Conservation (phyloP, 371 early-diverging fungal species). For the Sanchytrium tribonematis region DNA sequence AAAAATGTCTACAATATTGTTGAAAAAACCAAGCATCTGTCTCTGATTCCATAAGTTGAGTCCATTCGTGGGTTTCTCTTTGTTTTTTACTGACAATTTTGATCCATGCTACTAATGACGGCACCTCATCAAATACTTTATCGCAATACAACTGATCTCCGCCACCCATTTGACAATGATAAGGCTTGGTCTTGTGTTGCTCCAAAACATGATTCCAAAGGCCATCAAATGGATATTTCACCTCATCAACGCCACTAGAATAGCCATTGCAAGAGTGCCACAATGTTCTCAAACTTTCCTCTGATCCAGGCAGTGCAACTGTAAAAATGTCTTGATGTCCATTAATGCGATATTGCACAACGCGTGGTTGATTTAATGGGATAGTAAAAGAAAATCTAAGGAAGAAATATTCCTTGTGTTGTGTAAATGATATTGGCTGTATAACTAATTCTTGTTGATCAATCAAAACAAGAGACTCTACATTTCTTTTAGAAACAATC, state of each 20-base stretch:
- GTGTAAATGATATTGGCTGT: neutral
- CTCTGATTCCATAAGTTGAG: constrained; percentile 21
- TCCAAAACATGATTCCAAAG: constrained; percentile 47
- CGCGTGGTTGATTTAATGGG: neutral
- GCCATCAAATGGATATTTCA: neutral
- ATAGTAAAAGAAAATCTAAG: neutral
- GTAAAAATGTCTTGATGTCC: neutral
- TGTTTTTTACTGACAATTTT: constrained; percentile 20
- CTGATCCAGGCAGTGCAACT: neutral
- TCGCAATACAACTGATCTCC: constrained; percentile 62
- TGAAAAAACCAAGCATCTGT: constrained; percentile 40
- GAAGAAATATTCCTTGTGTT: neutral
- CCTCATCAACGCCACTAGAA: neutral
- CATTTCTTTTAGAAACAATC: neutral
- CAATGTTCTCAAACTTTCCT: neutral
- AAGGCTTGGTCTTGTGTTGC: constrained; percentile 32
- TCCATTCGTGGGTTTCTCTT: constrained; percentile 17
- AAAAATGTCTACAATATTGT: constrained; percentile 37
- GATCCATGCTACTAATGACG: constrained; percentile 29
- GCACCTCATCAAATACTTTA: constrained; percentile 16
- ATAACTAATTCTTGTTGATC: neutral
- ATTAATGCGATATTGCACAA: neutral
- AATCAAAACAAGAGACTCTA: neutral
- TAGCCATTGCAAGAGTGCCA: neutral
- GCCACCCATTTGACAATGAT: constrained; percentile 49